Evolutionary conservation across 768 basidiomycete genomes (phyloP), one percentile per base, ranked within the genome.

Genomic region (Pleurotus salmoneostramineus): DNA sequence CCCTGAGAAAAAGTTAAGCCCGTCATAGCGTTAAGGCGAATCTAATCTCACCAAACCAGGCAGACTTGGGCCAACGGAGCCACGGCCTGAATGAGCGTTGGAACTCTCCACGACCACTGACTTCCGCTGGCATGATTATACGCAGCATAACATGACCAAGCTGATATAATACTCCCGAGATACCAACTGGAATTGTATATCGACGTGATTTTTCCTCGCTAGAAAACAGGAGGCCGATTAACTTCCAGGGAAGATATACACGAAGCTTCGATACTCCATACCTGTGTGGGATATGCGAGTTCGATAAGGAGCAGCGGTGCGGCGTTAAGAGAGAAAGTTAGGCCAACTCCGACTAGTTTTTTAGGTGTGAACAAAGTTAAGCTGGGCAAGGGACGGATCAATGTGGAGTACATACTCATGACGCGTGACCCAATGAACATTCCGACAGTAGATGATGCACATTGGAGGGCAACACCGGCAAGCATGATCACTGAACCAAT

Each of bases 121-220:
- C 76, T 78, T 4, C 67, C 69, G 6, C 66, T 63, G 15, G 72
- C 72, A 35, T 66, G 68, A 21, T 72, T 64, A 58, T 72, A 80
- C 14, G 80, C 60, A 14, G 72, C 77, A 62, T 73, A 78, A 63
- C 77, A 78, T n/a, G 73, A 72, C 71, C 74, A 80, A 60, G 78
- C 77, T 66, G 84, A 82, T 40, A 84, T 68, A 58, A 89, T 84
- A 59, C 85, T 85, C 7, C 90, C 89, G 36, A 86, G 64, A 68
- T 91, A 91, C 89, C 89, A 91, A 50, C 78, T 80, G 0, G 85
- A 78, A 70, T 91, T 91, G 69, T 85, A 90, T 57, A 85, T 66
- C 7, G 85, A 80, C 12, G 83, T 85, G 17, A 85, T 72, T 68
- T 83, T 82, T 3, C 81, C 84, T 57, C 75, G 72, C 75, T 76